Conservation (phyloP, 1,284 basidiomycete genomes). For the Ganoderma sinense region DNA sequence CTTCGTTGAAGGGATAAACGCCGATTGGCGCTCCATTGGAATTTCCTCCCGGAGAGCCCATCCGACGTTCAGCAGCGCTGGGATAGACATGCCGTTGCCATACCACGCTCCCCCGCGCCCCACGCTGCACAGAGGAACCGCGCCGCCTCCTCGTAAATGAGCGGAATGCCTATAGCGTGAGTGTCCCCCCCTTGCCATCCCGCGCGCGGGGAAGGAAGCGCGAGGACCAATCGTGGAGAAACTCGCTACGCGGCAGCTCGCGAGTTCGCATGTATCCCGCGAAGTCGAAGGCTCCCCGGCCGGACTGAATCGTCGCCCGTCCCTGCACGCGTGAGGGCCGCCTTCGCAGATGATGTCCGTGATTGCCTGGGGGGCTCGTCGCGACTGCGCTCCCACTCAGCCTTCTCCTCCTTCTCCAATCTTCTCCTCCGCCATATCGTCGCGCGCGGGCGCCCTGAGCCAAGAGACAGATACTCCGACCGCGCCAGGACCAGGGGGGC, state of each 20-base stretch:
- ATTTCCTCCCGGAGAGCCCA: conserved; percentile 12
- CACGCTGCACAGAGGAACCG: neutral
- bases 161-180: neutral
- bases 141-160: neutral
- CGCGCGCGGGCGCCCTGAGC: conserved; percentile 1
- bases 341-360: conserved; percentile 21
- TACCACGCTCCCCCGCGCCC: neutral
- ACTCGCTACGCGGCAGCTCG: neutral
- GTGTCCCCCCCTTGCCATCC: neutral
- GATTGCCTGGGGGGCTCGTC: conserved; percentile 13
- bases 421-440: conserved; percentile 2
- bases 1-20: neutral
- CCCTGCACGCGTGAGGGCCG: conserved; percentile 11
- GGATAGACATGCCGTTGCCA: conserved; percentile 12
- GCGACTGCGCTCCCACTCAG: neutral
- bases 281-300: neutral
- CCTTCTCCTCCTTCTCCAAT: neutral
- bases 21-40: conserved; percentile 5
- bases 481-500: conserved; percentile 10
- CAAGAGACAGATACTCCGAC: neutral
- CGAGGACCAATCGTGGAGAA: conserved; percentile 16
- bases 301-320: neutral
- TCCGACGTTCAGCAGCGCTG: conserved; percentile 2
- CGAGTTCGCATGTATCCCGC: neutral
- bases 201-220: neutral